Base-by-base conservation (phyloP, 2,329 filamentous ascomycete species). In the Onygenales sp. region DNA sequence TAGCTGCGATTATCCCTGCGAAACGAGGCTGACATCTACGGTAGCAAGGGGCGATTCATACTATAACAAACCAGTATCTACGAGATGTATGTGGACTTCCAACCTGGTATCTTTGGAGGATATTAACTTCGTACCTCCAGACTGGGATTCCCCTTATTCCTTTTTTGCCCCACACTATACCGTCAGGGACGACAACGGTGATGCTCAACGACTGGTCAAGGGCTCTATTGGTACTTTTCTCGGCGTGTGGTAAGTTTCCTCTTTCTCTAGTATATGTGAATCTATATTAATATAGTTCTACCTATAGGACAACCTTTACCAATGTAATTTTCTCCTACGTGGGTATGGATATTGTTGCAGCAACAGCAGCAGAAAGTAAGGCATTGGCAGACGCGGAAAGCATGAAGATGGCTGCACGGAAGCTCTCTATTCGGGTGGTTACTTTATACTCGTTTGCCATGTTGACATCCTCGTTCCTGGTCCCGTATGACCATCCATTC, bases 331-430 rank as follows among this genome's bases (percentile, higher is more conserved):
- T 75, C 58, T 70, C 69, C 1, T 67, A 75, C 48, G 66, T 72
- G 17, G 72, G 72, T 1, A 72, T 74, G 57, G 70, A 74, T 45
- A 69, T 70, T 21, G 70, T 74, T 17, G 67, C 70, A 4, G 67
- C 74, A 27, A 73, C 72, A 3, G 72, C 72, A 14, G 67, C 73
- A 1, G 74, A 75, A 57, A 74, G 70, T 58, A 67, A 67, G 52
- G 64, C 70, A 49, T 64, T 73, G 5, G 66, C 67, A 42, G 67
- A 63, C 31, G 66, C 70, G 31, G 69, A 75, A 56, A 71, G 68
- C 1, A 69, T 76, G 61, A 75, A 74, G 56, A 67, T 75, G 44
- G 71, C 71, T 2, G 72, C 68, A 3, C 64, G 72, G 48, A 75
- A 74, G 58, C 67, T 73, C 43, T 66, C 65, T 6, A 59, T 74